Evolutionary conservation across 1,284 basidiomycete genomes (phyloP), one percentile per base, ranked within the genome.

Genomic region (Sphagnurus paluster): DNA sequence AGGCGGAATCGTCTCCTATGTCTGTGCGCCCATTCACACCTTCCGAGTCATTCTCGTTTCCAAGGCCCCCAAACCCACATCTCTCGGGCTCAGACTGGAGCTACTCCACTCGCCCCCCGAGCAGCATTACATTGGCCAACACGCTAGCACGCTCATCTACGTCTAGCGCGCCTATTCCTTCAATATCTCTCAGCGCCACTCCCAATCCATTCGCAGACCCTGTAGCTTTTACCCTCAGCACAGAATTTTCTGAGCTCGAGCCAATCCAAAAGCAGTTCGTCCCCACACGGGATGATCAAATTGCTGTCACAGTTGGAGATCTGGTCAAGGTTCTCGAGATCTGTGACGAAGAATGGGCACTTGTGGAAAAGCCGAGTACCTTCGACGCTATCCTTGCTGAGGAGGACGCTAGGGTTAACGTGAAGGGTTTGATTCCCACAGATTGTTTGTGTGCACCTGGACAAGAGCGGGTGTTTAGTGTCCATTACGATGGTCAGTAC

Each of bases 321-420:
- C 53, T 56, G 10, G 77, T 87, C 13, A 72, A 65, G 52, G 62
- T 87, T 29, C 8, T 83, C 14, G 66, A 68, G 38, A 57, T 74
- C 10, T 88, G 78, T 59, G 79, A 84, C 52, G 85, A 87, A 57
- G 85, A 84, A 0, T 88, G 85, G 86, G 72, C 72, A 1, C 56
- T 74, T 45, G 72, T 81, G 13, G 76, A 80, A 59, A 76, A 71
- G 54, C 52, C 71, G 3, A 38, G 48, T 1, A 34, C 35, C 17
- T 42, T 46, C 21, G 54, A 49, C 11, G 52, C 60, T 40, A 16
- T 49, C n/a, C 28, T 46, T 4, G 55, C 52, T 40, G 57, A 63
- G 43, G 49, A 52, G 29, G 47, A 50, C 48, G 49, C 45, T n/a
- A 19, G 30, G 10, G 33, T 16, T 14, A 20, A 36, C 8, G 43